Percentiles rank a stretch among this genome's conserved stretches.
phyloP scores from a whole-genome alignment of 371 early-diverging fungal species.

The Rhizopus microsporus region DNA sequence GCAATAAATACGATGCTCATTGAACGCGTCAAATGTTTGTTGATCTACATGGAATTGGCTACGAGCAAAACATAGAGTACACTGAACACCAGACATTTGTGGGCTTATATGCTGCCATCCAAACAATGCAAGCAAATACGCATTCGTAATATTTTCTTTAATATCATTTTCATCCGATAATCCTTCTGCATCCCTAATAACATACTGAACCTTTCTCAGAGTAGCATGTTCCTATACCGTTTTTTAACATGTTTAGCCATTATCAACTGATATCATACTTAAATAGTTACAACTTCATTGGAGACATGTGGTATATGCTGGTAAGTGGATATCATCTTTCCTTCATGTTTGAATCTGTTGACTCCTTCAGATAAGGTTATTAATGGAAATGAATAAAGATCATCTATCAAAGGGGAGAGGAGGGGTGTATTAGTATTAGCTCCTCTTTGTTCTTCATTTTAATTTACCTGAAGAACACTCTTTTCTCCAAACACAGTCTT shows the following conservation, averaged over 20 bases:
- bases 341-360: constrained; percentile 5
- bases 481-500: constrained; percentile 15
- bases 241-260: background rate
- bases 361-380: constrained; percentile 7
- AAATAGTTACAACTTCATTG: constrained; percentile 3
- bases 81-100: constrained; percentile 6
- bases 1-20: constrained; percentile 15
- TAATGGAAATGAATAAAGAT: constrained; percentile 6
- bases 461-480: constrained; percentile 1
- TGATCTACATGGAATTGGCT: constrained; percentile 4
- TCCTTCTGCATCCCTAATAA: constrained; percentile 7
- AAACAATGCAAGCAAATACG: constrained; percentile 17
- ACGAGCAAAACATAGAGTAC: constrained; percentile 15
- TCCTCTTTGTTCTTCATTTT: background rate
- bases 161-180: background rate
- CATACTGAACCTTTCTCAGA: constrained; percentile 3
- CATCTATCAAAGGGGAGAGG: background rate
- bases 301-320: background rate
- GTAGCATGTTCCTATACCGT: constrained; percentile 8
- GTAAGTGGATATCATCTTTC: background rate
- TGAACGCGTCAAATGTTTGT: constrained; percentile 2
- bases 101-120: constrained; percentile 16
- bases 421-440: background rate
- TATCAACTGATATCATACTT: background rate
- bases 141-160: background rate